These are phyloP conservation scores for Globisporangium iwayamae DNA, from an alignment of 352 stramenopile species.

Conservation along the genomic window DNA sequence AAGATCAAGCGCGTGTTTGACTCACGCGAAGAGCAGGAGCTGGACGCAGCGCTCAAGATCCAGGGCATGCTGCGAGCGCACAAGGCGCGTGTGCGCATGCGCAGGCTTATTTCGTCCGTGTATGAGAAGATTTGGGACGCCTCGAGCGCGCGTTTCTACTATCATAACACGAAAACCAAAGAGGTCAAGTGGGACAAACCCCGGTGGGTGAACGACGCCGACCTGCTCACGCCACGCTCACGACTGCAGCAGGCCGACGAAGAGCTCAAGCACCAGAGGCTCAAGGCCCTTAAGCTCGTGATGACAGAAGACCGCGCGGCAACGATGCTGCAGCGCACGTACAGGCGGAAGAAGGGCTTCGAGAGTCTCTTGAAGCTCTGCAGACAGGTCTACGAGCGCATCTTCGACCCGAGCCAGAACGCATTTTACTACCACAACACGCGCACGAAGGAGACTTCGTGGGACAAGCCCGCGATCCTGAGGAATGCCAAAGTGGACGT, in stretches of 20 bases:
- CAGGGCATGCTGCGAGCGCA: conserved; percentile 60
- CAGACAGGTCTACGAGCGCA: conserved; percentile 58
- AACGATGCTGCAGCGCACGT: conserved; percentile 54
- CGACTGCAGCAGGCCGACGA: conserved; percentile 15
- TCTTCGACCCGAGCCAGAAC: conserved; percentile 51
- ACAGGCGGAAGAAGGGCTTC: conserved; percentile 44
- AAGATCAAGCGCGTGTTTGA: conserved; percentile 14
- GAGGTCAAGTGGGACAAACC: conserved; percentile 68
- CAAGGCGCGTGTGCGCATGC: conserved; percentile 44
- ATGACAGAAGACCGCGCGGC: conserved; percentile 40
- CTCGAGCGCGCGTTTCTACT: conserved; percentile 53
- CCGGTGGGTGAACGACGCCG: conserved; percentile 57
- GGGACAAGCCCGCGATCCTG: conserved; percentile 61
- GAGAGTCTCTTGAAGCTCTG: conserved; percentile 37
- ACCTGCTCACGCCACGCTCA: conserved; percentile 56
- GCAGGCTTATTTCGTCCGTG: conserved; percentile 56
- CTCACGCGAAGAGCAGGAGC: conserved; percentile 25
- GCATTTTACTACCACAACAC: conserved; percentile 83
- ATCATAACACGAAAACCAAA: conserved; percentile 73
- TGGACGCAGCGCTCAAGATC: conserved; percentile 31
- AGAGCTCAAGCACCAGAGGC: conserved; percentile 7
- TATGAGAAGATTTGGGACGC: conserved; percentile 83
- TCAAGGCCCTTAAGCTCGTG: neutral
- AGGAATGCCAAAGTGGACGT: conserved; percentile 36
- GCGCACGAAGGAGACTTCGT: conserved; percentile 58